Base-by-base conservation (phyloP, 73 alveolate genomes). In the Tetrahymena elliotti region DNA sequence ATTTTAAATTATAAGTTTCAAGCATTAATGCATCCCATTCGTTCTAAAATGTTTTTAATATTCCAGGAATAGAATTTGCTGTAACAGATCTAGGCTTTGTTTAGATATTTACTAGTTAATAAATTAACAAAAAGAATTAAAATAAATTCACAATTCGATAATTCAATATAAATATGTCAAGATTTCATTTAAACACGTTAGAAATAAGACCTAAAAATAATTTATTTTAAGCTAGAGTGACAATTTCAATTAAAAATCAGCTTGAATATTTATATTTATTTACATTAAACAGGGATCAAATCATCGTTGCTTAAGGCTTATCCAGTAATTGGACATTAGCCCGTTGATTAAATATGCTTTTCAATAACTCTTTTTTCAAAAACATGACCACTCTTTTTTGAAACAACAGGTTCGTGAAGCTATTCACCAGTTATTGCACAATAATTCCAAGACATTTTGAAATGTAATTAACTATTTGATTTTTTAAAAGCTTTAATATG, bases 21-120 rank as follows among this genome's bases (percentile, higher is more conserved):
- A 97, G 94, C 96, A 98, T 95, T n/a, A 97, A 83, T 11, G 98
- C 94, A 53, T 98, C 98, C 98, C 99, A 98, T 93, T 98, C 99
- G n/a, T 96, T 94, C 93, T 98, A 84, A 27, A 98, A 83, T 36
- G 96, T 92, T 13, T 95, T 68, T 24, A 98, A 94, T 33, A 98
- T 92, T 13, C 98, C 97, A 4, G 99, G 99, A 84, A 98, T 88
- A 33, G 96, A 83, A 27, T 96, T 95, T 31, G 96, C 96, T 16
- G 93, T 93, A 16, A 96, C 94, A 27, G 99, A 97, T 84, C 98
- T 96, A 7, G 99, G 98, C 83, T 97, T 96, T 35, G 96, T 96
- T 13, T 93, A 33, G 53, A 83, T 84, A 31, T 95, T 52, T 27
- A 94, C 98, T 93, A 92, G 20, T 47, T 47, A 38, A 24, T 95